These are phyloP conservation scores for Fusarium xyrophilum DNA, from an alignment of 2,329 filamentous ascomycete genomes.

Conservation along the genomic window DNA sequence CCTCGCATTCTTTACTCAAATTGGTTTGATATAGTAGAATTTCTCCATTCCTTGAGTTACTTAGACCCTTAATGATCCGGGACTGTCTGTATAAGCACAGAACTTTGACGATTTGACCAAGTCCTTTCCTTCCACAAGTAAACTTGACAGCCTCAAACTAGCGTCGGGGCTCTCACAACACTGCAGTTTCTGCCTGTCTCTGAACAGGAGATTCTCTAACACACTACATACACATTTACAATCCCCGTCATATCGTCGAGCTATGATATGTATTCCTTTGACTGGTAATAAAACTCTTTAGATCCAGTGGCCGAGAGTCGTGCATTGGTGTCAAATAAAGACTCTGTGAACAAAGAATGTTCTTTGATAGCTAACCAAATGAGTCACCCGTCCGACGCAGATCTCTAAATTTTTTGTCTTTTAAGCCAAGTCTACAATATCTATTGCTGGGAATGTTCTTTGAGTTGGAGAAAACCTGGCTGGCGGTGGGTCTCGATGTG, in stretches of 20 bases:
- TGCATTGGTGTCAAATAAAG: background rate
- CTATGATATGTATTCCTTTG: fast-evolving
- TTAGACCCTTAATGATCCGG: no score
- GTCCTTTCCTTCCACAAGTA: no score
- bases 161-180: no score
- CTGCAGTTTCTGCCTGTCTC: no score
- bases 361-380: fast-evolving
- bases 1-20: no score
- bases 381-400: fast-evolving
- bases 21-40: no score
- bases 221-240: no score
- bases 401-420: fast-evolving
- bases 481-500: fast-evolving
- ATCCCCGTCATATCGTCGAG: background rate
- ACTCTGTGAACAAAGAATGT: background rate
- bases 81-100: no score
- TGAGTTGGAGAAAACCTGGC: fast-evolving
- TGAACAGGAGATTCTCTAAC: no score
- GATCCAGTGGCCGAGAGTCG: fast-evolving
- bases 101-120: no score
- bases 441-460: background rate
- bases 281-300: background rate
- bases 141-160: no score
- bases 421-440: fast-evolving
- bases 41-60: no score